These are phyloP conservation scores for Solanum pennellii DNA, from an alignment of 257 asterid genomes.

Conservation along the genomic window DNA sequence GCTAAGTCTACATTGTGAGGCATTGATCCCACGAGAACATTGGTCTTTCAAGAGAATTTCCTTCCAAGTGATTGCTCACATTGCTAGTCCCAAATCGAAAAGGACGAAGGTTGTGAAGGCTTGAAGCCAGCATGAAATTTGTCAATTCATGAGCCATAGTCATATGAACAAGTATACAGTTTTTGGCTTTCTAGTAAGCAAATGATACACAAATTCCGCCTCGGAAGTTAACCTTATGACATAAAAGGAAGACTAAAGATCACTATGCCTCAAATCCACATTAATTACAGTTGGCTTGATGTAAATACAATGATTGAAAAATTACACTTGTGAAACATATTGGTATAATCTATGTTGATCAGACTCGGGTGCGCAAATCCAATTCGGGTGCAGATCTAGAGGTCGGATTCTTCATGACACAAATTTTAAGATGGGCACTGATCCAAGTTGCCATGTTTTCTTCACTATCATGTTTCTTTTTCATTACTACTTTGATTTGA, in stretches of 20 bases:
- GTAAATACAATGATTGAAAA: background rate
- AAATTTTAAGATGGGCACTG: background rate
- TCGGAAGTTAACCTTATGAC: background rate
- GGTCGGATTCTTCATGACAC: background rate
- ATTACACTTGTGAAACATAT: background rate
- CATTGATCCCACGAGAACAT: background rate
- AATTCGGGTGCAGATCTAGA: background rate
- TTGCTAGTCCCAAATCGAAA: background rate
- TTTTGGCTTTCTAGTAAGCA: background rate
- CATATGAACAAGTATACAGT: background rate
- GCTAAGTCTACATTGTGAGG: background rate
- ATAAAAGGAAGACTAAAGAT: background rate
- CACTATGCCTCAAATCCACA: background rate
- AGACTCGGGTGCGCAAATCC: background rate
- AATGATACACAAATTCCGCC: background rate
- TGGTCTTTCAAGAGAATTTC: background rate
- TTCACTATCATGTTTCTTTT: background rate
- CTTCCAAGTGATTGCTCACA: background rate
- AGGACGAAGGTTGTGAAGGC: background rate
- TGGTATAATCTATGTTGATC: background rate
- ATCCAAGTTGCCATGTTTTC: background rate
- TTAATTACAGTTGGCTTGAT: background rate
- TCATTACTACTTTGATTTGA: background rate
- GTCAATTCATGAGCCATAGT: background rate
- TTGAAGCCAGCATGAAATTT: background rate